Conservation (phyloP, 1,284 basidiomycete genomes). For the Papiliotrema nemorosa region DNA sequence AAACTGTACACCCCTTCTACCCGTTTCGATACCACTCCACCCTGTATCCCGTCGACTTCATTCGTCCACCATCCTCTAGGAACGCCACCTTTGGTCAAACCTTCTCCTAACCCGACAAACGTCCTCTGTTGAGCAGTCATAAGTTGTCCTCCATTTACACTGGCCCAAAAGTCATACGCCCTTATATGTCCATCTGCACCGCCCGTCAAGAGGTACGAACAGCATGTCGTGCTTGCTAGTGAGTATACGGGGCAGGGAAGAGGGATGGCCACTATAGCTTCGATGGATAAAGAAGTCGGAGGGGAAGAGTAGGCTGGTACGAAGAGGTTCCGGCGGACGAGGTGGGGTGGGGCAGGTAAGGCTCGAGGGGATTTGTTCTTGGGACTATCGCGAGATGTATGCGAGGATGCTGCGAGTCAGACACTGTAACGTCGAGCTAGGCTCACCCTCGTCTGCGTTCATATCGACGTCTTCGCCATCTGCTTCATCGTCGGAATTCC, state of each 20-base stretch:
- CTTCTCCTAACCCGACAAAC: conserved; percentile 85
- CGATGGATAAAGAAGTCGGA: conserved; percentile 71
- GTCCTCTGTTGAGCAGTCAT: conserved; percentile 85
- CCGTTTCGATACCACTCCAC: conserved; percentile 21
- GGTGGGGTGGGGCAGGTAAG: conserved; percentile 29
- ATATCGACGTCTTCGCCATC: conserved; percentile 20
- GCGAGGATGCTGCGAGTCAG: background rate
- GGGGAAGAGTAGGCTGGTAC: conserved; percentile 22
- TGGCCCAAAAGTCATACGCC: conserved; percentile 85
- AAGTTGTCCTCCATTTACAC: conserved; percentile 81
- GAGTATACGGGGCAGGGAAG: conserved; percentile 83
- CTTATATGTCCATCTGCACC: conserved; percentile 92
- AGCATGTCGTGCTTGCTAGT: conserved; percentile 77
- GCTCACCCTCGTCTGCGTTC: conserved; percentile 19
- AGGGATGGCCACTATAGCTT: conserved; percentile 87
- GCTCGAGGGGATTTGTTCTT: background rate
- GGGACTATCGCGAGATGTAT: conserved; percentile 5
- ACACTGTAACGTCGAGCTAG: too few relatives aligned
- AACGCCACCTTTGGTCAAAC: conserved; percentile 84
- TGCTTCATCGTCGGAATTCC: conserved; percentile 18
- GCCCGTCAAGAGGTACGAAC: conserved; percentile 83
- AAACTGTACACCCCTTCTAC: conserved; percentile 79
- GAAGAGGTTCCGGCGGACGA: conserved; percentile 35
- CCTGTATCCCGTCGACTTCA: conserved; percentile 41
- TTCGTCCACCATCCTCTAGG: conserved; percentile 78